Evolutionary conservation across 2,329 filamentous ascomycete genomes (phyloP).

Genomic region (Aulographum hederae): DNA sequence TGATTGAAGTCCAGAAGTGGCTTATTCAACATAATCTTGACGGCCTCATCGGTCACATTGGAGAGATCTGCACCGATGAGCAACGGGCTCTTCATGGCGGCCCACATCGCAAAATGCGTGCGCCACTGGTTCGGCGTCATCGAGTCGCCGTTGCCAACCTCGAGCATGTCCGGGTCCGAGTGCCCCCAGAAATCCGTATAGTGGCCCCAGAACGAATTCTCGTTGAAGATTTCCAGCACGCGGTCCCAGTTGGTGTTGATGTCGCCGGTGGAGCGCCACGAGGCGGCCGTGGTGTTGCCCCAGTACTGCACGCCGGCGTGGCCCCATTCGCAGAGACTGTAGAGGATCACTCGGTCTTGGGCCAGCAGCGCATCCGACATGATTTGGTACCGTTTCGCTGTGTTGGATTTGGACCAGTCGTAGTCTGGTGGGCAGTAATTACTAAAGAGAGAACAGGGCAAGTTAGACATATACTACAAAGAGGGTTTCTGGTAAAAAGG

Average conservation of each 20-base stretch:
- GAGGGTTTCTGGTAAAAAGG: not conserved
- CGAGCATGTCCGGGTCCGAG: slow-evolving; percentile 20
- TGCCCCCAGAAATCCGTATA: slow-evolving; percentile 20
- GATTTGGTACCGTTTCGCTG: slow-evolving; percentile 24
- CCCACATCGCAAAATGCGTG: slow-evolving; percentile 22
- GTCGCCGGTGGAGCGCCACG: slow-evolving; percentile 16
- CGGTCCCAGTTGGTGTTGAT: slow-evolving; percentile 8
- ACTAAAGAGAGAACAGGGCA: not conserved
- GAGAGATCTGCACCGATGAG: slow-evolving; percentile 23
- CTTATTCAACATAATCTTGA: slow-evolving; percentile 21
- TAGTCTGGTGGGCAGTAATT: slow-evolving; percentile 25
- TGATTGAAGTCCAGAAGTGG: slow-evolving; percentile 27
- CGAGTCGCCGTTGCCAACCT: slow-evolving; percentile 15
- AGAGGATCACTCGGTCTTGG: slow-evolving; percentile 28
- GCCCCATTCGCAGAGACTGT: slow-evolving; percentile 37
- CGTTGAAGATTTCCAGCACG: slow-evolving; percentile 17
- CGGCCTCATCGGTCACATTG: slow-evolving; percentile 17
- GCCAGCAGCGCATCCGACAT: slow-evolving; percentile 35
- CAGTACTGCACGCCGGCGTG: slow-evolving; percentile 29
- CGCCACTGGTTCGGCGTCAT: slow-evolving; percentile 8
- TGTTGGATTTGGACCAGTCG: slow-evolving; percentile 30
- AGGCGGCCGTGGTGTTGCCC: slow-evolving; percentile 30
- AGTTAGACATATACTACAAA: not conserved
- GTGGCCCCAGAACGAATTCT: slow-evolving; percentile 16
- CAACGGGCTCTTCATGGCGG: slow-evolving; percentile 22